A percentile compares a stretch with the other conserved stretches of the same genome.
Conservation (phyloP, 2,329 filamentous ascomycete species). For the Penicillium sp. region DNA sequence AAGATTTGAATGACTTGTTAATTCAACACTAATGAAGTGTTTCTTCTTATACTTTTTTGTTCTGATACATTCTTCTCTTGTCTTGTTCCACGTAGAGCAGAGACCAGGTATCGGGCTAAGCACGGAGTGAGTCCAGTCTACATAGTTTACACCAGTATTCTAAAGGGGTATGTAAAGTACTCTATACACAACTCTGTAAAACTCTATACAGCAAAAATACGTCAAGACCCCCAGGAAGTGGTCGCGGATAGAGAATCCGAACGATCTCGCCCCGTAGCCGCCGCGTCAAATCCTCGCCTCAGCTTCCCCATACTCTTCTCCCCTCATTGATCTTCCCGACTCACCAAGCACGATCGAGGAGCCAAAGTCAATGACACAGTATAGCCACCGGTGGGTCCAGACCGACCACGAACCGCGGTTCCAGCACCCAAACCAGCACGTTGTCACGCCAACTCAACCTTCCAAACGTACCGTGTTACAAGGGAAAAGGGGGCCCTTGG, state of each 20-base stretch:
- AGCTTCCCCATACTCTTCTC: not conserved
- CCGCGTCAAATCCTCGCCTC: not conserved
- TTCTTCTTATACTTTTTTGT: not conserved
- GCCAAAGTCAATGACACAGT: not conserved
- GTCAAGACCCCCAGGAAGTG: not conserved
- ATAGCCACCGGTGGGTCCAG: not conserved
- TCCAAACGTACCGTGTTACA: not conserved
- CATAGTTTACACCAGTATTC: not conserved
- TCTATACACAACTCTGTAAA: not conserved
- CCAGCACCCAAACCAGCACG: not conserved
- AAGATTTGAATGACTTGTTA: not conserved
- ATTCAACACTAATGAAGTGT: not conserved
- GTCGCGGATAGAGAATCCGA: not conserved
- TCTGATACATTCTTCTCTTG: not conserved
- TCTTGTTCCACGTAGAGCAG: not conserved
- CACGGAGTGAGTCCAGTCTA: not conserved
- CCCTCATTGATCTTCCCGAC: not conserved
- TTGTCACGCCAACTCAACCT: slow-evolving; percentile 9
- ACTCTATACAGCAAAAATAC: not conserved
- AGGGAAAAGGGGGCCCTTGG: not conserved
- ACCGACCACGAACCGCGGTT: slow-evolving; percentile 3
- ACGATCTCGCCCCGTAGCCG: not conserved
- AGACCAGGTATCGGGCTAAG: not conserved
- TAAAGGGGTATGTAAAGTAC: not conserved
- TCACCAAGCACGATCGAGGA: not conserved